Evolutionary conservation across 2,329 filamentous ascomycete species (phyloP), one percentile per base, ranked within the genome.

Genomic region (Phaeosphaeria sp.): DNA sequence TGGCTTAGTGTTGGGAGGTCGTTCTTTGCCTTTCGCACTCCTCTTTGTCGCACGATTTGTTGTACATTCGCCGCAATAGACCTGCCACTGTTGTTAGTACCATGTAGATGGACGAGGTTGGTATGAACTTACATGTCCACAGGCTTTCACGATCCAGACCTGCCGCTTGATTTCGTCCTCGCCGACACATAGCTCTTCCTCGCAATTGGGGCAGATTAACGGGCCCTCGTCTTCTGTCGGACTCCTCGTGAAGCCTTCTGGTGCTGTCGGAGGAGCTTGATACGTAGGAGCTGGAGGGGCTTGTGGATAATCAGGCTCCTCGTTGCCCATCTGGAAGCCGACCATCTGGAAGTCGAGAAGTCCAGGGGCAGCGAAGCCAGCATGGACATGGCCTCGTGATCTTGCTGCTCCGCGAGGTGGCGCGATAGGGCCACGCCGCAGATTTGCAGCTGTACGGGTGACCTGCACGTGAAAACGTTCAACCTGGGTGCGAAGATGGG

Each of bases 71-170:
- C 83, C 83, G 64, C 83, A 85, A 60, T 85, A 85, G 2, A 82
- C 81, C 82, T 85, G 52, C 52, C 52, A 68, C 52, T 30, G 48
- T 25, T 42, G 15, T 55, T 30, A 47, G 48, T 44, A 13, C n/a
- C n/a, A n/a, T n/a, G n/a, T n/a, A n/a, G n/a, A n/a, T n/a, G n/a
- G n/a, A n/a, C n/a, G n/a, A n/a, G n/a, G n/a, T n/a, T n/a, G n/a
- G n/a, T n/a, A 18, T 33, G 9, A 43, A 82, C 86, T 77, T 84
- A 98, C 95, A 80, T 99, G 95, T 63, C 95, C 95, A 75, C 95
- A 99, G 51, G 85, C 85, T 77, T 93, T 97, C 36, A 95, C 84
- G 0, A 95, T 90, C 93, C 93, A 98, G 61, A 98, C 94, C 69
- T 97, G 90, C 72, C 91, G 89, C 77, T 96, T 93, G 33, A 81